Evolutionary conservation across 495 filamentous ascomycete species (phyloP).

Genomic region (Hamigera avellanea): DNA sequence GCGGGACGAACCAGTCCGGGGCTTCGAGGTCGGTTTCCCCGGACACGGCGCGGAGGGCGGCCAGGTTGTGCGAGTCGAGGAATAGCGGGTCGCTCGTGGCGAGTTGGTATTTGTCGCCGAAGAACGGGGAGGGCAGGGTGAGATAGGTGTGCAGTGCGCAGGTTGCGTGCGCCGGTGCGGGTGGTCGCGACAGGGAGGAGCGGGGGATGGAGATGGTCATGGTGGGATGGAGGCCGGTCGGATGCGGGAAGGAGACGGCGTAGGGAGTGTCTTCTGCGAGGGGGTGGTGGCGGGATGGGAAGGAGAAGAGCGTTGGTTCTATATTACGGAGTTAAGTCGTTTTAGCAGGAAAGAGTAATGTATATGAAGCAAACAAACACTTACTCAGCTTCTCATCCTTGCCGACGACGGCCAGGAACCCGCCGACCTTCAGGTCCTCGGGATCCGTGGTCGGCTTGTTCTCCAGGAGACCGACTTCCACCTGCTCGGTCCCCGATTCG

Average conservation of each 20-base stretch:
- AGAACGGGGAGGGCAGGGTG: conserved; percentile 73
- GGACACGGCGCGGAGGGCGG: conserved; percentile 50
- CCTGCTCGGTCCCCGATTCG: conserved; percentile 25
- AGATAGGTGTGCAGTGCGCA: conserved; percentile 78
- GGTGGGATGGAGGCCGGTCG: conserved; percentile 82
- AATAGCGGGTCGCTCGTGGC: conserved; percentile 52
- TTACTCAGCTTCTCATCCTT: conserved; percentile 57
- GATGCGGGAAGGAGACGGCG: conserved; percentile 43
- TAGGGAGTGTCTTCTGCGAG: conserved; percentile 33
- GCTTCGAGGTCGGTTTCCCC: conserved; percentile 89
- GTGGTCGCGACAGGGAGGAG: conserved; percentile 18
- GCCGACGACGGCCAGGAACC: conserved; percentile 68
- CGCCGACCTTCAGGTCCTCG: conserved; percentile 66
- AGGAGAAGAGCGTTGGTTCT: conserved; percentile 78
- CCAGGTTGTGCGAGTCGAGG: conserved; percentile 64
- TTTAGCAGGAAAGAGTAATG: conserved; percentile 5
- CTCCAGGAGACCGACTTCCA: conserved; percentile 78
- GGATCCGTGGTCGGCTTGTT: conserved; percentile 50
- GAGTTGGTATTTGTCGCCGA: conserved; percentile 81
- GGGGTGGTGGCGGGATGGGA: conserved; percentile 73
- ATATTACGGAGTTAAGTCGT: too few relatives aligned
- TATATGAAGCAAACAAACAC: conserved; percentile 7
- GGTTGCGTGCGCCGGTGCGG: conserved; percentile 21
- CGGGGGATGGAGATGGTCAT: conserved; percentile 45
- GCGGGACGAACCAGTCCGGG: conserved; percentile 62